Percentiles rank a stretch among this genome's conserved stretches.
Conservation (phyloP, 2,329 filamentous ascomycete genomes). For the Trichoderma cornu-damae region DNA sequence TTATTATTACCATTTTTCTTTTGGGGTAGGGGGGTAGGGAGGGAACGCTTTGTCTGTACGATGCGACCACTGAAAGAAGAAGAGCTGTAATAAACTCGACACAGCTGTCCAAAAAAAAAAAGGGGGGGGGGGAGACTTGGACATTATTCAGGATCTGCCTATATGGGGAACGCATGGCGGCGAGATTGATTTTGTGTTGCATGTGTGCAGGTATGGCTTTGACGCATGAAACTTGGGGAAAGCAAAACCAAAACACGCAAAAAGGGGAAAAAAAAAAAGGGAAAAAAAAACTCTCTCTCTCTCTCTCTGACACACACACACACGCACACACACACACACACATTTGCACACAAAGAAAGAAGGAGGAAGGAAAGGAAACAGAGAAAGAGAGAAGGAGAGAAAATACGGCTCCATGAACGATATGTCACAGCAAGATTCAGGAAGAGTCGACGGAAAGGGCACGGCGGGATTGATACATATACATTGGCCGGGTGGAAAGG, state of each 20-base stretch:
- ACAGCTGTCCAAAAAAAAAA: not conserved
- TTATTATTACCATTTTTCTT: too few species aligned
- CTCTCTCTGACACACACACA: too few species aligned
- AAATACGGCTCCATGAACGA: conserved; percentile 11
- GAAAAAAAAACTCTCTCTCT: too few species aligned
- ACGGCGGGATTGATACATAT: conserved; percentile 18
- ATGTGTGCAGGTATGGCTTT: not conserved
- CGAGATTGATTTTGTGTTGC: not conserved
- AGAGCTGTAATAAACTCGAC: not conserved
- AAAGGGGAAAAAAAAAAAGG: not conserved
- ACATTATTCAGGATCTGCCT: conserved; percentile 19
- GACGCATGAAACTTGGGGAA: not conserved
- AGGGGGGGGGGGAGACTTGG: conserved; percentile 17
- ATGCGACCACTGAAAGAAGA: not conserved
- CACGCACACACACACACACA: too few species aligned
- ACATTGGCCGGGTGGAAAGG: conserved; percentile 19
- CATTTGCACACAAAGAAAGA: too few species aligned
- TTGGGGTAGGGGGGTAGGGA: not conserved
- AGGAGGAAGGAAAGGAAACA: not conserved
- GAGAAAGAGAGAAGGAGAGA: not conserved
- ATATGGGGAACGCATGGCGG: conserved; percentile 8
- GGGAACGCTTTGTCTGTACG: not conserved
- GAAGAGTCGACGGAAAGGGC: conserved; percentile 4
- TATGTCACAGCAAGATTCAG: not conserved
- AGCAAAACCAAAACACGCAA: not conserved